phyloP scores from a whole-genome alignment of 2,329 filamentous ascomycete genomes.

The Neopestalotiopsis rosae region DNA sequence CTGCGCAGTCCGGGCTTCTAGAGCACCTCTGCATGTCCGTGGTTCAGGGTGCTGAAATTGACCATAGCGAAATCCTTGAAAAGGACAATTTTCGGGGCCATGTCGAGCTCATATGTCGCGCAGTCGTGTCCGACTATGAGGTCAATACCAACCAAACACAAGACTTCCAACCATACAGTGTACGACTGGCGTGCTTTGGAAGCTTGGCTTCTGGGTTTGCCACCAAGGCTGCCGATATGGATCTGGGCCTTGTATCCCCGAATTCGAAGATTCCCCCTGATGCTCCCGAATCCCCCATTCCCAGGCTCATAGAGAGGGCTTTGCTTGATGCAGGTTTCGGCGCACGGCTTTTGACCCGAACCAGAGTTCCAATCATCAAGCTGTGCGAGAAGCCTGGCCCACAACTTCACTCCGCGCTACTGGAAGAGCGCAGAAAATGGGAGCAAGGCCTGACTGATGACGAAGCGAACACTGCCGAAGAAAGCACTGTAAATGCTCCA shows the following conservation, averaged over 20 bases:
- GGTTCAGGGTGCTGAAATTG: slow-evolving; percentile 67
- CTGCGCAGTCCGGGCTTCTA: slow-evolving; percentile 53
- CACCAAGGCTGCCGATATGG: slow-evolving; percentile 88
- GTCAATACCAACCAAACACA: slow-evolving; percentile 39
- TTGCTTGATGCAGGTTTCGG: slow-evolving; percentile 76
- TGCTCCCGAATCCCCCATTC: slow-evolving; percentile 65
- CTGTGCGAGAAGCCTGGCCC: slow-evolving; percentile 75
- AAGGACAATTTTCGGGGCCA: slow-evolving; percentile 73
- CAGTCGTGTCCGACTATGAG: slow-evolving; percentile 62
- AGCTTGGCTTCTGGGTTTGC: slow-evolving; percentile 87
- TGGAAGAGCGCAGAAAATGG: slow-evolving; percentile 73
- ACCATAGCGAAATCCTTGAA: slow-evolving; percentile 63
- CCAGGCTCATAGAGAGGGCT: slow-evolving; percentile 75
- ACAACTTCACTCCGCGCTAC: slow-evolving; percentile 64
- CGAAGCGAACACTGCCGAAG: slow-evolving; percentile 41
- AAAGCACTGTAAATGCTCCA: slow-evolving; percentile 31
- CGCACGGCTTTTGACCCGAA: slow-evolving; percentile 77
- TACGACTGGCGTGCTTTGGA: slow-evolving; percentile 80
- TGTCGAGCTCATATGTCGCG: slow-evolving; percentile 69
- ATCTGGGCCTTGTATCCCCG: slow-evolving; percentile 77
- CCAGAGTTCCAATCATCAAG: slow-evolving; percentile 86
- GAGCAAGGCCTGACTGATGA: slow-evolving; percentile 60
- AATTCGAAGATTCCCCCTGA: slow-evolving; percentile 60
- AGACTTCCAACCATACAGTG: slow-evolving; percentile 58
- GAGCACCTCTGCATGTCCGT: slow-evolving; percentile 54